Evolutionary conservation across 371 early-diverging fungal species (phyloP).

Genomic region (Mortierella polycephala): DNA sequence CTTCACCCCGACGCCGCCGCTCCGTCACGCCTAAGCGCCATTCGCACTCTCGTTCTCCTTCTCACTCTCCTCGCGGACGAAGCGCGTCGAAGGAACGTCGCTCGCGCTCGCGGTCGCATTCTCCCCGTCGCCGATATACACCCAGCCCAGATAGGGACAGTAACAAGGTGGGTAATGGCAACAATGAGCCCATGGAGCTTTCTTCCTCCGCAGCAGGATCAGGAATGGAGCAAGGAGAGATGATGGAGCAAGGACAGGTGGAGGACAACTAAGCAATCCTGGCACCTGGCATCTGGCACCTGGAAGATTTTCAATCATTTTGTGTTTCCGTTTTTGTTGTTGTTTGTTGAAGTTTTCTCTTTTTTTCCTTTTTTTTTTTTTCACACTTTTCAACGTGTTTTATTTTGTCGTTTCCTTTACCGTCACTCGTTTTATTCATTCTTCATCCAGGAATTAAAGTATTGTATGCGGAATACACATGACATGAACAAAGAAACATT

Average conservation of each 20-base stretch:
- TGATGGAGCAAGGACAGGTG: slow-evolving; percentile 9
- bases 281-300: too few relatives aligned
- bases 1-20: slow-evolving; percentile 18
- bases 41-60: slow-evolving; percentile 23
- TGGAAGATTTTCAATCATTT: too few relatives aligned
- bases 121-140: slow-evolving; percentile 8
- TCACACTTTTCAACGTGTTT: too few relatives aligned
- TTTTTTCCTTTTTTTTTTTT: too few relatives aligned
- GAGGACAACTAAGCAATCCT: slow-evolving; percentile 7
- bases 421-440: too few relatives aligned
- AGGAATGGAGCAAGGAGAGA: slow-evolving; percentile 13
- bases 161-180: slow-evolving; percentile 4
- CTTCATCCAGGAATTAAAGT: too few relatives aligned
- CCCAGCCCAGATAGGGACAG: slow-evolving; percentile 18
- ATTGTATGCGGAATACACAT: too few relatives aligned
- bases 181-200: background rate
- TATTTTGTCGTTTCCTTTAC: too few relatives aligned
- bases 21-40: too few relatives aligned
- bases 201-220: background rate
- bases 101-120: slow-evolving; percentile 15
- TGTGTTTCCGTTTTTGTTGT: too few relatives aligned
- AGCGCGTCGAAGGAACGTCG: slow-evolving; percentile 14
- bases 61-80: slow-evolving; percentile 21
- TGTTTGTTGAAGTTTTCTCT: too few relatives aligned
- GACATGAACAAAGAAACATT: too few relatives aligned